A percentile compares a stretch with the other conserved stretches of the same genome.
Evolutionary conservation across 1,139 yeast species (phyloP).

Genomic region (Kluyveromyces marxianus): DNA sequence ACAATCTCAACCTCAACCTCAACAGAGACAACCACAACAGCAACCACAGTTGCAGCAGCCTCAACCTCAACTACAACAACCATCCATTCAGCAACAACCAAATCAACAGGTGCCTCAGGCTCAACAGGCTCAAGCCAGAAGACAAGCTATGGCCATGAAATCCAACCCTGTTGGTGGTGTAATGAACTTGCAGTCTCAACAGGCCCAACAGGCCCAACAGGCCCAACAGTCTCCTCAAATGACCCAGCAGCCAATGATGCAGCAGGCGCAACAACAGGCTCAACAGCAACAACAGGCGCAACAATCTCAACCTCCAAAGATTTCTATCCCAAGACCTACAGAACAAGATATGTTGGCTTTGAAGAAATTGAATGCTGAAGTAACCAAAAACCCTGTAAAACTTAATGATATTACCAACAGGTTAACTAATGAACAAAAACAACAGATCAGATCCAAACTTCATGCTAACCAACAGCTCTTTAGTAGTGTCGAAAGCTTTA

Average conservation of each 20-base stretch:
- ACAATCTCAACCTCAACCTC: conserved; percentile 6
- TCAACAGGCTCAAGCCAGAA: neutral
- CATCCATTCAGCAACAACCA: conserved; percentile 2
- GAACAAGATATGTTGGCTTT: conserved; percentile 49
- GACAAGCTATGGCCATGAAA: neutral
- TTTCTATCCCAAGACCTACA: conserved; percentile 30
- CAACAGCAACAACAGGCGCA: conserved; percentile 6
- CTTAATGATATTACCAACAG: conserved; percentile 57
- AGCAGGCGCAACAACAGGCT: conserved; percentile 9
- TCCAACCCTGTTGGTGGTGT: neutral
- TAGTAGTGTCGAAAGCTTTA: conserved; percentile 63
- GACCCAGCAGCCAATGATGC: conserved; percentile 1
- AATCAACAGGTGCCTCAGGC: conserved; percentile 1
- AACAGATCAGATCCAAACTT: conserved; percentile 51
- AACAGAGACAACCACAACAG: conserved; percentile 5
- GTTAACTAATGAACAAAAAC: conserved; percentile 57
- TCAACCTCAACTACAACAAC: conserved; percentile 1
- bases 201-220: neutral
- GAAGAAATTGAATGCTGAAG: conserved; percentile 60
- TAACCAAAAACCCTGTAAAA: conserved; percentile 56
- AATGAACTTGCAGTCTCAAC: neutral
- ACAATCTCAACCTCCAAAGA: conserved; percentile 11
- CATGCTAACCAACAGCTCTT: conserved; percentile 54
- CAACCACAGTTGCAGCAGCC: conserved; percentile 1
- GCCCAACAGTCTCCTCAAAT: neutral